Percentiles rank a stretch among this genome's conserved stretches.
Conservation (phyloP, 1,284 basidiomycete species). For the Veloboletus limbatus region DNA sequence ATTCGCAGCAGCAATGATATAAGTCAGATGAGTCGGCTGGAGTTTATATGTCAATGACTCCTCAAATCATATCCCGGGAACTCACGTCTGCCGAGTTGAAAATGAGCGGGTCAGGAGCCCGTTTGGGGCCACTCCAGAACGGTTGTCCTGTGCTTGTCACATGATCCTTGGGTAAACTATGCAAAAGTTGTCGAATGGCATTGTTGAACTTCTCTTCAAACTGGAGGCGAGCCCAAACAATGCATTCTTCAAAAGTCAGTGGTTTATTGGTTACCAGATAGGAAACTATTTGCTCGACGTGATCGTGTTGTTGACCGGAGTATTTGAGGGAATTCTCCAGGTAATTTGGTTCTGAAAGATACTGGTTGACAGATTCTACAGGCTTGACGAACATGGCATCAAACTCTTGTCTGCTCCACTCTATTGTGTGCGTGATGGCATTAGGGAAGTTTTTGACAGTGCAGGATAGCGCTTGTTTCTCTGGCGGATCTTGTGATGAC, state of each 20-base stretch:
- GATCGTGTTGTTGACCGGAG: constrained; percentile 87
- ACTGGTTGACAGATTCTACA: constrained; percentile 91
- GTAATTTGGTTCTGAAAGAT: constrained; percentile 96
- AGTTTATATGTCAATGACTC: constrained; percentile 9
- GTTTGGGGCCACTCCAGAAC: constrained; percentile 97
- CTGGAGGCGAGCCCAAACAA: constrained; percentile 93
- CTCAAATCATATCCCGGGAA: constrained; percentile 9
- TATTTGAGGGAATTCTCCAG: constrained; percentile 89
- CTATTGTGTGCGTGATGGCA: constrained; percentile 98
- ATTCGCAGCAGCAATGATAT: constrained; percentile 93
- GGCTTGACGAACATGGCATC: constrained; percentile 95
- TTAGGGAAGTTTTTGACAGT: constrained; percentile 99
- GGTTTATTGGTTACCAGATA: constrained; percentile 93
- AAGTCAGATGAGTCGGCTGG: constrained; percentile 84
- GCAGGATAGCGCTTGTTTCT: constrained; percentile 97
- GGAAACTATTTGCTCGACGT: constrained; percentile 87
- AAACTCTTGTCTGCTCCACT: constrained; percentile 96
- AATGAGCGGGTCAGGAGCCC: constrained; percentile 89
- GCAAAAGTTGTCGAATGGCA: constrained; percentile 90
- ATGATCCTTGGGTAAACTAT: constrained; percentile 93
- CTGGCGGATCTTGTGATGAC: constrained; percentile 98
- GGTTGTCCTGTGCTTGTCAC: constrained; percentile 88
- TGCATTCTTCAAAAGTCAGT: constrained; percentile 95
- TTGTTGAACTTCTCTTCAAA: constrained; percentile 97
- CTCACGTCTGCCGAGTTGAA: constrained; percentile 88